Conservation (phyloP, 805 yeast genomes). For the Wickerhamiella brachini region DNA sequence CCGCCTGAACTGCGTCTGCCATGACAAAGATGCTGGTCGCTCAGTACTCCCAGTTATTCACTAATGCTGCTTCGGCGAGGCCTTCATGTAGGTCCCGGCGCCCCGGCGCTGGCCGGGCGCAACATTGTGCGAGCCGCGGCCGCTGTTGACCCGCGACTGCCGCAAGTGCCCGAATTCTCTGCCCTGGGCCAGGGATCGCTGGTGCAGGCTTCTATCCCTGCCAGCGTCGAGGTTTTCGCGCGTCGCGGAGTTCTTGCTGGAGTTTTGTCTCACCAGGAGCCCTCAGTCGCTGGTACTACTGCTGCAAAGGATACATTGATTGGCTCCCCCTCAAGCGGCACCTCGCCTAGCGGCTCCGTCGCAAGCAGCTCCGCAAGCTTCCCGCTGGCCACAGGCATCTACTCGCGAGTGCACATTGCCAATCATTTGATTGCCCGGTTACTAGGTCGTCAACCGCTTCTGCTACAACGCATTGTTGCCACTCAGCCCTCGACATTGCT, state of each 20-base stretch:
- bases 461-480: conserved; percentile 13
- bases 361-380: too few species aligned
- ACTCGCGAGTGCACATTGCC: conserved; percentile 11
- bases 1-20: neutral
- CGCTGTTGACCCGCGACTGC: conserved; percentile 13
- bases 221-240: conserved; percentile 13
- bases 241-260: conserved; percentile 14
- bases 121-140: conserved; percentile 12
- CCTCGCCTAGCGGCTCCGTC: too few species aligned
- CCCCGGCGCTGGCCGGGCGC: conserved; percentile 14
- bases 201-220: conserved; percentile 73
- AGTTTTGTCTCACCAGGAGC: conserved; percentile 11
- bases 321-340: too few species aligned
- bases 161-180: conserved; percentile 10
- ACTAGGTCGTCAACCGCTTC: conserved; percentile 15
- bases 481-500: conserved; percentile 14
- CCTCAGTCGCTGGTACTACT: conserved; percentile 3
- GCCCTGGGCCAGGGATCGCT: conserved; percentile 66
- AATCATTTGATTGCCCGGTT: conserved; percentile 10
- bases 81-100: conserved; percentile 14
- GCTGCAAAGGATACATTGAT: too few species aligned
- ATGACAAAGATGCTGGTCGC: neutral
- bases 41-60: neutral
- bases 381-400: neutral
- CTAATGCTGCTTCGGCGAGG: conserved; percentile 6